Evolutionary conservation across 1,284 basidiomycete genomes (phyloP).

Genomic region (Pulveroboletus sp.): DNA sequence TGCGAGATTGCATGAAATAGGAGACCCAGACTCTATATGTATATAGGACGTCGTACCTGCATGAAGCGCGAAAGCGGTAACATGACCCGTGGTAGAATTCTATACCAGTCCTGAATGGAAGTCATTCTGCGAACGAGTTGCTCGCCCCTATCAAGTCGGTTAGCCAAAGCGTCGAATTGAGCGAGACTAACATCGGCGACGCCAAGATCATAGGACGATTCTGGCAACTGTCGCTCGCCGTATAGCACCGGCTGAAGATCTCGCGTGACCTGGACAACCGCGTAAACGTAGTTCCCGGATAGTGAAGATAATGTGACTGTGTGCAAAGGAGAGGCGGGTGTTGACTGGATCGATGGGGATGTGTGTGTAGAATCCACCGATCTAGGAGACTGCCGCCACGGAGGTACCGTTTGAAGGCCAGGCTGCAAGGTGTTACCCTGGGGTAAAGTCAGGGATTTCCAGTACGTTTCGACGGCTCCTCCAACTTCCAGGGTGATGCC

Average conservation of each 20-base stretch:
- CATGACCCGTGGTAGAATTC: conserved; percentile 57
- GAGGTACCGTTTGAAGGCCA: conserved; percentile 26
- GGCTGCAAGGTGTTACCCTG: conserved; percentile 42
- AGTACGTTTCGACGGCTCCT: conserved; percentile 94
- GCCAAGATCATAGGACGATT: conserved; percentile 73
- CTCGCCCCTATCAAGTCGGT: conserved; percentile 48
- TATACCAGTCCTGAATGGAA: conserved; percentile 58
- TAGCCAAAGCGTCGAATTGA: conserved; percentile 77
- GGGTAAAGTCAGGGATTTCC: conserved; percentile 84
- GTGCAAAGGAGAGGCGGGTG: conserved; percentile 40
- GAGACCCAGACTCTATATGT: conserved; percentile 7
- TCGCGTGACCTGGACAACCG: conserved; percentile 89
- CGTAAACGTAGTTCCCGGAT: conserved; percentile 83
- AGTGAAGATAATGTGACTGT: conserved; percentile 84
- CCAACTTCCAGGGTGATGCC: conserved; percentile 96
- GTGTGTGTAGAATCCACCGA: conserved; percentile 57
- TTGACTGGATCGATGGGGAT: conserved; percentile 62
- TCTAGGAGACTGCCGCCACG: conserved; percentile 38
- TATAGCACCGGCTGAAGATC: conserved; percentile 88
- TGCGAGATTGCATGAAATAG: conserved; percentile 36
- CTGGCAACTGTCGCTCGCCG: conserved; percentile 71
- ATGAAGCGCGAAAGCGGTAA: conserved; percentile 72
- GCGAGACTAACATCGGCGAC: conserved; percentile 81
- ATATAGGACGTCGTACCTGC: conserved; percentile 48
- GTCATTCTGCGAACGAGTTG: conserved; percentile 31